Base-by-base conservation (phyloP, 2,329 filamentous ascomycete genomes). In the Colletotrichum orbiculare region DNA sequence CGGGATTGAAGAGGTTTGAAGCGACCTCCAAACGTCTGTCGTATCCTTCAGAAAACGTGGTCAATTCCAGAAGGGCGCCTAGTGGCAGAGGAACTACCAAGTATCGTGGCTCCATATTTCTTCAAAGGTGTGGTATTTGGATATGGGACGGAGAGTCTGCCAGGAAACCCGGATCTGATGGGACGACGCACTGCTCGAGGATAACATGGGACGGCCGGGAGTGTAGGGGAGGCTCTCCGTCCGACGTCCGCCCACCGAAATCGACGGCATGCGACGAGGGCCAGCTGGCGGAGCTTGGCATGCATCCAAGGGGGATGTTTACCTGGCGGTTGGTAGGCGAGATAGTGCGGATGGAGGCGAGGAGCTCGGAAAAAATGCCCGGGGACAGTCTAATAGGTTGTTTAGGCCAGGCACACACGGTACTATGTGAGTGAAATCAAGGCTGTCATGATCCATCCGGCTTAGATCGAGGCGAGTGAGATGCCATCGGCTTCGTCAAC, bases 351-450 rank as follows among this genome's bases (percentile, higher is more conserved):
- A 25, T 25, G 25, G 25, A 25, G 25, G 25, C 25, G 25, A 25
- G 48, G 49, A 59, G 25, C 35, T 46, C 57, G 62, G 62, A 25
- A 47, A 46, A 55, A 46, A 54, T 61, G 39, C 50, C 50, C 62
- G 50, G 46, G 46, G 33, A 39, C 13, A 9, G 58, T n/a, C 35
- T 48, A 13, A 34, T 50, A 45, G 12, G 41, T 15, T 39, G 15
- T 35, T 17, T 43, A 33, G 13, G 12, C 33, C 13, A 41, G 45
- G 38, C 25, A 25, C 25, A 25, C 25, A 25, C 25, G 25, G 25
- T 25, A 25, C 3, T 25, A 25, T 5, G 25, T 25, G 4, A 25
- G 25, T 25, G 39, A 41, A 41, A 13, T 41, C 39, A 41, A 41
- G 13, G 13, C 39, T 13, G 13, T 6, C 39, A 41, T 25, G 25